Conservation (phyloP, 2,329 filamentous ascomycete genomes). For the Cryphonectria carpinicola region DNA sequence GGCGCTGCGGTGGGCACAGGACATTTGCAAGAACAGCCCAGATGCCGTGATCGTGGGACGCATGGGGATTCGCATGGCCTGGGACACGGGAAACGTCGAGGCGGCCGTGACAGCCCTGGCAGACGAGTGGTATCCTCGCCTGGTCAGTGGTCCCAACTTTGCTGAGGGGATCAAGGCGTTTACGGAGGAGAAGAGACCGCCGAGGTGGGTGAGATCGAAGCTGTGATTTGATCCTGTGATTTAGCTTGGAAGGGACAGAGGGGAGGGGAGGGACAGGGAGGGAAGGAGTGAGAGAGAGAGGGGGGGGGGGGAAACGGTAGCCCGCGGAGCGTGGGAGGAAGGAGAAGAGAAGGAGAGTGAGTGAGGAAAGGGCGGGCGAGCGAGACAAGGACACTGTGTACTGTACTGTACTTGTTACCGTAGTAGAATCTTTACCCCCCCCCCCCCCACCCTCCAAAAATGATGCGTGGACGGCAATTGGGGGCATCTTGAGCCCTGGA, state of each 20-base stretch:
- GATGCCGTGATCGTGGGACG: slow-evolving; percentile 75
- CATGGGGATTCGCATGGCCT: slow-evolving; percentile 71
- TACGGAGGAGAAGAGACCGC: slow-evolving; percentile 34
- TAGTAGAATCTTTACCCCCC: no score
- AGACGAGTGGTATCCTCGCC: slow-evolving; percentile 33
- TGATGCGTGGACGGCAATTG: background rate
- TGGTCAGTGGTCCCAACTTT: slow-evolving; percentile 35
- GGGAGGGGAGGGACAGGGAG: background rate
- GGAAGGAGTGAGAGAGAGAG: background rate
- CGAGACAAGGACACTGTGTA: background rate
- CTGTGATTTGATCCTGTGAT: slow-evolving; percentile 28
- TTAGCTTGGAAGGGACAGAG: background rate
- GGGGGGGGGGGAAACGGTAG: background rate
- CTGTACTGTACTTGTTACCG: background rate
- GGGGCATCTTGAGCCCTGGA: background rate
- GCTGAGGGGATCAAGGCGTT: slow-evolving; percentile 37
- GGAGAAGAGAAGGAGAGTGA: background rate
- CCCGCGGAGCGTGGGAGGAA: background rate
- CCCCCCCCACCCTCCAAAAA: no score
- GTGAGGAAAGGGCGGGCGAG: background rate
- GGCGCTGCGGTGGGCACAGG: slow-evolving; percentile 56
- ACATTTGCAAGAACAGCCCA: slow-evolving; percentile 66
- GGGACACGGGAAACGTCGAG: slow-evolving; percentile 56
- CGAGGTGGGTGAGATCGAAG: slow-evolving; percentile 34
- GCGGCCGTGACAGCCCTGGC: slow-evolving; percentile 32